Evolutionary conservation across 1,139 yeast species (phyloP).

Genomic region (Scheffersomyces lignicola): DNA sequence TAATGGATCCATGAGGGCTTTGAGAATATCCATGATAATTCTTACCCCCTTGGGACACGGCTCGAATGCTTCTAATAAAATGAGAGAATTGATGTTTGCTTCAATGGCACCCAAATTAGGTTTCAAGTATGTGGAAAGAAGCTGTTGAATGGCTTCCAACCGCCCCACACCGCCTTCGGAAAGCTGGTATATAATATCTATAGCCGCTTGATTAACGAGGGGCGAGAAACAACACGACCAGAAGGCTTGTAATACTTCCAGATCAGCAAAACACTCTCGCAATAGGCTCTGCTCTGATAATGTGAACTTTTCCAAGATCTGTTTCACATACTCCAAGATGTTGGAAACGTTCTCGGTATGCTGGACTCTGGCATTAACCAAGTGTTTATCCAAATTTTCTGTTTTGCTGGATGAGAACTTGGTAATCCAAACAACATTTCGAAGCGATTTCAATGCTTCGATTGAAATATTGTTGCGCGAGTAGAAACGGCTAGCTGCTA

Average conservation of each 20-base stretch:
- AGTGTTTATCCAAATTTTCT: conserved; percentile 18
- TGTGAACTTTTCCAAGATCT: conserved; percentile 34
- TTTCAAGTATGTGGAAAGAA: conserved; percentile 46
- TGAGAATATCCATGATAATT: conserved; percentile 71
- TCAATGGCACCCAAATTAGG: conserved; percentile 50
- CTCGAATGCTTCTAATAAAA: conserved; percentile 55
- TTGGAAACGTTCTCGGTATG: conserved; percentile 33
- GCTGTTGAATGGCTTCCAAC: conserved; percentile 64
- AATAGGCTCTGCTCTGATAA: conserved; percentile 46
- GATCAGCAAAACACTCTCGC: conserved; percentile 25
- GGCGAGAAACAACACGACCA: conserved; percentile 74
- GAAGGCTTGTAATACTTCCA: conserved; percentile 46
- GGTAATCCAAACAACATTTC: conserved; percentile 43
- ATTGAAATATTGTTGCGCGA: conserved; percentile 39
- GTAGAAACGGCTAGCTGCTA: conserved; percentile 32
- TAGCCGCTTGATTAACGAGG: conserved; percentile 62
- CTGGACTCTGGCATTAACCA: conserved; percentile 24
- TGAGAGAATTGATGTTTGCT: conserved; percentile 45
- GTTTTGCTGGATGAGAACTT: conserved; percentile 29
- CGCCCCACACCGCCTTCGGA: conserved; percentile 63
- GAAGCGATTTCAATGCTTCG: conserved; percentile 42
- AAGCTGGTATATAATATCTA: conserved; percentile 72
- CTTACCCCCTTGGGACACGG: conserved; percentile 77
- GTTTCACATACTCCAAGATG: conserved; percentile 22
- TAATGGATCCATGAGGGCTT: conserved; percentile 57